Percentiles rank a stretch among this genome's conserved stretches.
Evolutionary conservation across 768 basidiomycete species (phyloP).

Genomic region (Pleurotus giganteus): DNA sequence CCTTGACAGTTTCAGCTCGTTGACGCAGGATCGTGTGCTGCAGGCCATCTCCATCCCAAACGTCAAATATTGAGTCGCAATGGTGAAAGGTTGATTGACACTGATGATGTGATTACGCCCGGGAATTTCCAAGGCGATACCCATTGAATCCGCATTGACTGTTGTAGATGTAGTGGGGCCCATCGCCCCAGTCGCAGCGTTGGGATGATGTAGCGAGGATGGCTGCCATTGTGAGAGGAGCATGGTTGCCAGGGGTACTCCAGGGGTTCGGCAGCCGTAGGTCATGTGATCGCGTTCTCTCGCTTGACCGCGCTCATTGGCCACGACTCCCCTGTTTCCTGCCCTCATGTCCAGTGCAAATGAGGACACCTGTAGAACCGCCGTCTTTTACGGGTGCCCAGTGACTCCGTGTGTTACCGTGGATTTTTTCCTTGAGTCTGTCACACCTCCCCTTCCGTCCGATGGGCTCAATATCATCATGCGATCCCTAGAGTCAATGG

Average conservation of each 20-base stretch:
- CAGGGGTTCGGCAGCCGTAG: no score
- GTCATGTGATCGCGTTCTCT: no score
- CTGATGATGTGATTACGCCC: slow-evolving; percentile 37
- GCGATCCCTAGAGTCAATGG: neutral
- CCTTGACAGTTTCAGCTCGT: slow-evolving; percentile 23
- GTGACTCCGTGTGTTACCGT: no score
- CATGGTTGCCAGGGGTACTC: no score
- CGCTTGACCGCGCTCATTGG: no score
- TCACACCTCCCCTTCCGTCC: neutral
- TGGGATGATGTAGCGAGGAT: no score
- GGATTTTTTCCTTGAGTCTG: neutral
- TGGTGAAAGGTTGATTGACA: slow-evolving; percentile 34
- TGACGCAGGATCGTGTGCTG: slow-evolving; percentile 19
- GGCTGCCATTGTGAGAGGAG: no score
- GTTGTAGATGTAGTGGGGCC: slow-evolving; percentile 21
- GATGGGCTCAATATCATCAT: neutral
- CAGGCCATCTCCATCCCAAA: slow-evolving; percentile 19
- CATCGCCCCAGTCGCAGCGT: slow-evolving; percentile 22
- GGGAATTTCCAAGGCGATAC: slow-evolving; percentile 16
- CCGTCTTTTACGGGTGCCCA: no score
- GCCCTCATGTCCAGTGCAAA: no score
- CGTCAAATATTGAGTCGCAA: slow-evolving; percentile 26
- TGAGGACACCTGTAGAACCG: no score
- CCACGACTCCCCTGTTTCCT: no score
- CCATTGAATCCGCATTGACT: slow-evolving; percentile 45